Evolutionary conservation across 495 filamentous ascomycete genomes (phyloP).

Genomic region (Trichoderma erinaceum): DNA sequence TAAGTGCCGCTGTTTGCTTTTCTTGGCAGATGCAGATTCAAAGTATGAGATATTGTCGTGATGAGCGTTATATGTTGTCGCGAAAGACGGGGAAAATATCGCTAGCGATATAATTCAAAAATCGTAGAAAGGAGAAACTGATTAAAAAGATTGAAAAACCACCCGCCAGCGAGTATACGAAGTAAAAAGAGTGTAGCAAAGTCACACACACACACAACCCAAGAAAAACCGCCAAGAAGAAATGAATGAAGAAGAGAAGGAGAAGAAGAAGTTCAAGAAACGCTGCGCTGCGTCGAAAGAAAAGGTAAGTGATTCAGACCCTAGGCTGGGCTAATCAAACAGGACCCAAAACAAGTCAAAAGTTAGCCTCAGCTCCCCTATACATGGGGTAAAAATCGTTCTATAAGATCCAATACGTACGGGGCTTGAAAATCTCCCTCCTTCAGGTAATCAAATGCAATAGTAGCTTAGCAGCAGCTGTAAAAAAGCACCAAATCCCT

Average conservation of each 20-base stretch:
- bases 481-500: not conserved
- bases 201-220: constrained; percentile 13
- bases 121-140: not conserved
- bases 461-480: not conserved
- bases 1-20: not conserved
- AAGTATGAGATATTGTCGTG: not conserved
- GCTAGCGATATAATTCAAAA: not conserved
- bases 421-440: too few relatives aligned
- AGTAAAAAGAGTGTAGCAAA: not conserved
- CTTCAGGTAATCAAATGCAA: too few relatives aligned
- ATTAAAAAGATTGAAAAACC: not conserved
- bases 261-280: not conserved
- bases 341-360: not conserved
- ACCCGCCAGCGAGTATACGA: not conserved
- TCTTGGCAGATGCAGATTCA: not conserved
- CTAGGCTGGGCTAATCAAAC: not conserved
- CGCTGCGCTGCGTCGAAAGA: not conserved
- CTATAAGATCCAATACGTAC: too few relatives aligned
- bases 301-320: not conserved
- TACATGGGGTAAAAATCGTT: too few relatives aligned
- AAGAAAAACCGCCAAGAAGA: constrained; percentile 17
- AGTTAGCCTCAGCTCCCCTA: too few relatives aligned
- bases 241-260: constrained; percentile 12
- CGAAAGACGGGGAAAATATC: not conserved
- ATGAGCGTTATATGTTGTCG: not conserved